phyloP scores from a whole-genome alignment of 2,329 filamentous ascomycete species.

The Helicocarpus griseus region DNA sequence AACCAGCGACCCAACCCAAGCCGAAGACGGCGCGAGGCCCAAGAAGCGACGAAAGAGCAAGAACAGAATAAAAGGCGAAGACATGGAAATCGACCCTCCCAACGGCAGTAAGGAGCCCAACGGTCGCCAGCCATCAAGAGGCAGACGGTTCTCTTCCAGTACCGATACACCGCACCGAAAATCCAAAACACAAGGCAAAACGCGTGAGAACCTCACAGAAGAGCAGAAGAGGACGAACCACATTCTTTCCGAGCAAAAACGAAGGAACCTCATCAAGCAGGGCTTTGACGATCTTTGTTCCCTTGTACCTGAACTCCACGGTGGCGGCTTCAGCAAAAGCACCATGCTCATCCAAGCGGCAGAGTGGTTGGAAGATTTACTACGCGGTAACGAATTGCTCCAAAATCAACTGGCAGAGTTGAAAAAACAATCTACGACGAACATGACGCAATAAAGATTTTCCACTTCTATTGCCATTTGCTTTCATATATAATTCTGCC shows the following conservation, averaged over 20 bases:
- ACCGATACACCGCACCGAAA: slow-evolving; percentile 23
- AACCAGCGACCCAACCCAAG: slow-evolving; percentile 11
- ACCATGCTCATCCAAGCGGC: slow-evolving; percentile 65
- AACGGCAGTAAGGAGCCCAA: background rate
- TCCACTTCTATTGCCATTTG: background rate
- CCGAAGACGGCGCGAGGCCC: slow-evolving; percentile 26
- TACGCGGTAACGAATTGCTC: slow-evolving; percentile 57
- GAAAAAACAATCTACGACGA: slow-evolving; percentile 15
- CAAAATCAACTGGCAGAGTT: slow-evolving; percentile 44
- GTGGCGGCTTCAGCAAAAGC: slow-evolving; percentile 74
- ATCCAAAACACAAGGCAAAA: slow-evolving; percentile 20
- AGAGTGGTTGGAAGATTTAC: slow-evolving; percentile 65
- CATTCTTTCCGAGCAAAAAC: slow-evolving; percentile 79
- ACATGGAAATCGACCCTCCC: slow-evolving; percentile 27
- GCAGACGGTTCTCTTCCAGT: slow-evolving; percentile 9
- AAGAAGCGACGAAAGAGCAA: slow-evolving; percentile 48
- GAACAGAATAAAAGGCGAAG: slow-evolving; percentile 34
- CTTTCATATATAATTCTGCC: background rate
- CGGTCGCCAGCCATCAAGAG: slow-evolving; percentile 1
- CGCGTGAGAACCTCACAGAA: slow-evolving; percentile 58
- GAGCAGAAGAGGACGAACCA: slow-evolving; percentile 79
- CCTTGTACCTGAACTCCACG: slow-evolving; percentile 64
- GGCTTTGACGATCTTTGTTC: slow-evolving; percentile 72
- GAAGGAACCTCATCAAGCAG: slow-evolving; percentile 68
- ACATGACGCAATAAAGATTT: background rate